Base-by-base conservation (phyloP, 1,284 basidiomycete genomes). In the Veloboletus limbatus region DNA sequence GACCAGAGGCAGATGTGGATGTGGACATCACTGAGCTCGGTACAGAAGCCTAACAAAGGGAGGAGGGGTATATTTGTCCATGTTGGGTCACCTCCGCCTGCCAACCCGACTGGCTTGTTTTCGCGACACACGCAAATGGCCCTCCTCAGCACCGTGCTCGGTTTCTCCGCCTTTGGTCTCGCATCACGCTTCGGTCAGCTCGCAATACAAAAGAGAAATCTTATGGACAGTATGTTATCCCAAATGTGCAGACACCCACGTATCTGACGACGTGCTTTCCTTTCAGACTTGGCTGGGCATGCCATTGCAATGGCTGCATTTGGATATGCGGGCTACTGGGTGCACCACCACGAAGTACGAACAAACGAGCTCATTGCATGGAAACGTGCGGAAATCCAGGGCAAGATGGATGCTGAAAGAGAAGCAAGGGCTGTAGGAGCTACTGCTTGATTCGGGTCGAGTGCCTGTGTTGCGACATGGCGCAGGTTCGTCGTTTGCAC, bases 111-210 rank as follows among this genome's bases (percentile, higher is more conserved):
- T n/a, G n/a, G n/a, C n/a, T n/a, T n/a, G n/a, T n/a, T n/a, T n/a
- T n/a, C n/a, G n/a, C n/a, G n/a, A n/a, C n/a, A n/a, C n/a, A n/a
- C n/a, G n/a, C 13, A 25, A 57, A 92, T 91, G 88, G 70, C 85
- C 39, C 72, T 91, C 60, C 68, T 89, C 54, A 71, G 80, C 49
- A 88, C 79, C 64, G 71, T 92, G 56, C 61, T 88, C 62, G 90
- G 90, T 39, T 90, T 89, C 70, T 84, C 86, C 16, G 69, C 78
- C 47, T 85, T 91, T 60, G 90, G 90, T 24, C 80, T 92, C 45
- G 81, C 82, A 16, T 81, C 82, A 13, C 77, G 90, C 53, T 72
- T 89, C 51, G 88, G 88, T 56, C 90, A 92, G 68, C 81, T 92
- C 18, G 85, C 84, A 42, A 83, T 93, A 56, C 87, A 90, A 64